Base-by-base conservation (phyloP, 345 rosid species). In the Geranium brycei region DNA sequence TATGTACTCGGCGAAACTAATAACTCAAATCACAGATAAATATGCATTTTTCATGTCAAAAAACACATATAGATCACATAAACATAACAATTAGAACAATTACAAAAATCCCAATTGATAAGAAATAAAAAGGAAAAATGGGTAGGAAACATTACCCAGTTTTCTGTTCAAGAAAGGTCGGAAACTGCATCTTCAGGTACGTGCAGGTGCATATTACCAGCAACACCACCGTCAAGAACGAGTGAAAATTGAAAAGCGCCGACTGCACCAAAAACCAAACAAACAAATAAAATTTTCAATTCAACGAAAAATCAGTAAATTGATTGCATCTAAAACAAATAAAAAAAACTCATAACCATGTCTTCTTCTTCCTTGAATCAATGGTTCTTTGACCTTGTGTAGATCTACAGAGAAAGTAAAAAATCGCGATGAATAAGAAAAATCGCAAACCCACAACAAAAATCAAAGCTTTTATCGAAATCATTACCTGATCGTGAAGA, bases 171-270 rank as follows among this genome's bases (percentile, higher is more conserved):
- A 75, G 70, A 57, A 71, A 64, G 17, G 79, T 75, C 12, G 79
- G 79, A 56, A 75, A 75, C 12, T 75, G 79, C 79, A 75, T 71
- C 70, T 75, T 75, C 57, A 75, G 70, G 40, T 58, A 75, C 17
- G 79, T 75, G 63, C 75, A 75, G 12, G 79, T 71, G 63, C 79
- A 75, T 18, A 75, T 75, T 32, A 71, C 79, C 60, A 75, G 53
- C 41, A 75, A 66, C 62, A 75, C 75, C 53, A 75, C 79, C 19
- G 79, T 75, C 13, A 75, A 61, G 59, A 71, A 75, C 47, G 79
- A 75, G 62, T 75, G 75, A 64, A 75, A 75, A 68, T 75, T 71
- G 67, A 75, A 75, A 59, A 75, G 75, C n/a, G 79, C 79, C 59
- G 79, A 75, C 79, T 75, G 75, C 53, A 13, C 3, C 5, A 10